Evolutionary conservation across 805 yeast species (phyloP), one percentile per base, ranked within the genome.

Genomic region (Suhomyces kilbournensis): DNA sequence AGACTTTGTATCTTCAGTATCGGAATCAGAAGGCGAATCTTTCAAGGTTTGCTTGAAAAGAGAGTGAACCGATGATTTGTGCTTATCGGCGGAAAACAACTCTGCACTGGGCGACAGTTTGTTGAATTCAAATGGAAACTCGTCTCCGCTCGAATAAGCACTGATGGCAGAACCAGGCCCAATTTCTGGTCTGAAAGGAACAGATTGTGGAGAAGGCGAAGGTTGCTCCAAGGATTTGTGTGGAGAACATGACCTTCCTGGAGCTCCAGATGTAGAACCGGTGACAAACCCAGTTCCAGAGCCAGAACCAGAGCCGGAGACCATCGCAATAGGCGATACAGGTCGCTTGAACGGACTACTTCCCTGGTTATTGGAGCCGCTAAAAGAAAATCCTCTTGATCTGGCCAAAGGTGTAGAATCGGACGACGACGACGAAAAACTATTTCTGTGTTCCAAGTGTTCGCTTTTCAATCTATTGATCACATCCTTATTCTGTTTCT

Each of bases 401-500:
- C 78, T 62, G 9, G 66, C 56, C 10, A 61, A 53, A 2, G 78
- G 71, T 1, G 74, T 65, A 0, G 76, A 69, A 7, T 76, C 82
- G 4, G 81, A 76, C 2, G 82, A 75, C 0, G 84, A 74, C 1
- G 79, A 69, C 7, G 85, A 76, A 44, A 74, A 67, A 47, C 82
- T 78, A 51, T 70, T 75, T 55, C 70, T 74, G 59, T 82, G 84
- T 57, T 84, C 89, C 57, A 85, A 58, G 66, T 90, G 96, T 65
- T 93, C 98, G 28, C 78, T 85, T 62, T 91, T 88, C 64, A 94
- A 79, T 56, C 97, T 75, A 62, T 89, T 88, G 56, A 94, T 90
- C 12, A 88, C 92, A 69, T 92, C 97, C 63, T 90, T 90, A 64
- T 94, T 94, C 7, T 97, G 97, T 61, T 88, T 88, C 60, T 94